Evolutionary conservation across 768 basidiomycete genomes (phyloP), one percentile per base, ranked within the genome.

Genomic region (Boletus sp.): DNA sequence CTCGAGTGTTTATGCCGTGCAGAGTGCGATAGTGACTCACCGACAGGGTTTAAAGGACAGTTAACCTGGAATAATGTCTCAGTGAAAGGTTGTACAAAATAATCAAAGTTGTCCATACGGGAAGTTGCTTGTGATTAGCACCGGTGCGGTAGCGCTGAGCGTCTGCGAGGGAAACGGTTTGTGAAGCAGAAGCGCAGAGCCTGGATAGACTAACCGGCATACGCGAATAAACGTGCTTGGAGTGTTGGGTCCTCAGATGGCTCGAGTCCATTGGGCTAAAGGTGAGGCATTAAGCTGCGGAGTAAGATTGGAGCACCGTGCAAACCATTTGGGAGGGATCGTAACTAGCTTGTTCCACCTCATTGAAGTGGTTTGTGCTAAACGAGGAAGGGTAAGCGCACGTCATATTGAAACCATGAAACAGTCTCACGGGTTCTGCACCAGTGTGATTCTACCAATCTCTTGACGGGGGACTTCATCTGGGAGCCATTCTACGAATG

Each of bases 191-290:
- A 46, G 9, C 10, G 4, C 21, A 11, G 7, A 21, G 8, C 46
- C 41, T 21, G 17, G 34, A 38, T 1, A n/a, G n/a, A n/a, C n/a
- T n/a, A n/a, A n/a, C n/a, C n/a, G n/a, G n/a, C n/a, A n/a, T n/a
- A n/a, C n/a, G 80, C 77, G 69, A 83, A 84, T 49, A 83, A 69
- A 34, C 82, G 78, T 15, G 76, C 74, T 65, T 84, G 83, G 23
- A 84, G 75, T 39, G 80, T 80, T 2, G 82, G 83, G 65, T 84
- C 83, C 43, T 79, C 79, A 0, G 74, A 76, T 7, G 81, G 74
- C 66, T 80, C 82, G 59, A 74, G 69, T 15, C 75, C n/a, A n/a
- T n/a, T 74, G n/a, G n/a, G n/a, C n/a, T n/a, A n/a, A n/a, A n/a
- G n/a, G n/a, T n/a, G n/a, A n/a, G n/a, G n/a, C n/a, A 53, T 67